Evolutionary conservation across 345 rosid genomes (phyloP).

Genomic region (Ceriops decandra): DNA sequence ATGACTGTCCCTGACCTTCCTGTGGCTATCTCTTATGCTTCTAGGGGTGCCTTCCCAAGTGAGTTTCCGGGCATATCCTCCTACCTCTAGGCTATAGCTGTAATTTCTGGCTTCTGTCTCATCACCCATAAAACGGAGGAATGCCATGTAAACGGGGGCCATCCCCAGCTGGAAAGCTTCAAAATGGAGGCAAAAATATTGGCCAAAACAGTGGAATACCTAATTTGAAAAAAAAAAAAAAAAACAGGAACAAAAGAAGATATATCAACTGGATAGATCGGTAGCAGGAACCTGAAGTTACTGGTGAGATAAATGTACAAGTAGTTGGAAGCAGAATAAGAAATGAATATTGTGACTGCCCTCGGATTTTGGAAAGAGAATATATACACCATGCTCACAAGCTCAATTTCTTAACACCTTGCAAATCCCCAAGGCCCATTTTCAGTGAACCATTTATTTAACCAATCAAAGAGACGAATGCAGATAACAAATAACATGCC

Average conservation of each 20-base stretch:
- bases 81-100: conserved; percentile 94
- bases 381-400: neutral
- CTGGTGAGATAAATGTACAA: neutral
- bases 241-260: conserved; percentile 7
- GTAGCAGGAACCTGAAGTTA: neutral
- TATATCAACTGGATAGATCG: conserved; percentile 11
- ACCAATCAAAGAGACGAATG: neutral
- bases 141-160: conserved; percentile 98
- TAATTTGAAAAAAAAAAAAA: conserved; percentile 23
- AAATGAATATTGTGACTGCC: too few species aligned
- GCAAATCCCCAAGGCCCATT: neutral
- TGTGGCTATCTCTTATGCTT: conserved; percentile 87
- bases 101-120: conserved; percentile 80
- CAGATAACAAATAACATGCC: neutral
- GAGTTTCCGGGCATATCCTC: conserved; percentile 88
- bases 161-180: conserved; percentile 95
- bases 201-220: conserved; percentile 95
- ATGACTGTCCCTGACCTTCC: conserved; percentile 91
- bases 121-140: conserved; percentile 93
- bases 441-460: neutral
- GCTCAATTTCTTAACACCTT: neutral
- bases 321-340: too few species aligned
- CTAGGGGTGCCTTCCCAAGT: conserved; percentile 90
- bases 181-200: conserved; percentile 94
- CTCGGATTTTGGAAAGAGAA: neutral